Conservation (phyloP, 768 basidiomycete genomes). For the Boletus rex-veris region DNA sequence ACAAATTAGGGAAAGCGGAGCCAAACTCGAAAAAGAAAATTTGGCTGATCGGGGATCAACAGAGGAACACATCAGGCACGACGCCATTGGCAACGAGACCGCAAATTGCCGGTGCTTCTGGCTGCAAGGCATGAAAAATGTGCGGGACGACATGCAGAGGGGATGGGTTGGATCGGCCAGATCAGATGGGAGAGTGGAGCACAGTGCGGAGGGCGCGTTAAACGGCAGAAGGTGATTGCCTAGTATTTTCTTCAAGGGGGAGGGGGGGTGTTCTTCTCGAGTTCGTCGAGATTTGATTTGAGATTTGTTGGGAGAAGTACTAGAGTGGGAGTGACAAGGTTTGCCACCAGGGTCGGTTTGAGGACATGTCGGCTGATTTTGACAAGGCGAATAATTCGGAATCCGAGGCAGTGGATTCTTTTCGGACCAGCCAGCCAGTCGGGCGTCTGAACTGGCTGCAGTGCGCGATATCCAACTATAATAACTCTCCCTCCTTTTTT, state of each 20-base stretch:
- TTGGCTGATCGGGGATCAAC: slow-evolving; percentile 64
- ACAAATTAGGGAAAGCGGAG: slow-evolving; percentile 27
- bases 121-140: slow-evolving; percentile 1
- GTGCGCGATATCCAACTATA: slow-evolving; percentile 28
- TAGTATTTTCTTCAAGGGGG: slow-evolving; percentile 3
- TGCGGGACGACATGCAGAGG: not conserved
- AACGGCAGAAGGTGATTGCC: slow-evolving; percentile 20
- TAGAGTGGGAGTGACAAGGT: slow-evolving; percentile 23
- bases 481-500: slow-evolving; percentile 33
- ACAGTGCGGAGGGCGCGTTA: not conserved
- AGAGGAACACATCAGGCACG: slow-evolving; percentile 37
- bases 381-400: slow-evolving; percentile 50
- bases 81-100: slow-evolving; percentile 23
- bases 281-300: slow-evolving; percentile 32
- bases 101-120: slow-evolving; percentile 27
- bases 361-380: slow-evolving; percentile 34
- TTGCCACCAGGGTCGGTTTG: slow-evolving; percentile 36
- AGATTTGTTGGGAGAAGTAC: slow-evolving; percentile 24
- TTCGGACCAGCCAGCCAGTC: slow-evolving; percentile 19
- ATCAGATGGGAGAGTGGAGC: not conserved
- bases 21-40: slow-evolving; percentile 33
- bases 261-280: slow-evolving; percentile 11
- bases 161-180: not conserved
- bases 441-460: slow-evolving; percentile 26
- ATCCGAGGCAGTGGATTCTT: slow-evolving; percentile 36